Conservation (phyloP, 176 grass and related monocot genomes). For the Alopecurus myosuroides region DNA sequence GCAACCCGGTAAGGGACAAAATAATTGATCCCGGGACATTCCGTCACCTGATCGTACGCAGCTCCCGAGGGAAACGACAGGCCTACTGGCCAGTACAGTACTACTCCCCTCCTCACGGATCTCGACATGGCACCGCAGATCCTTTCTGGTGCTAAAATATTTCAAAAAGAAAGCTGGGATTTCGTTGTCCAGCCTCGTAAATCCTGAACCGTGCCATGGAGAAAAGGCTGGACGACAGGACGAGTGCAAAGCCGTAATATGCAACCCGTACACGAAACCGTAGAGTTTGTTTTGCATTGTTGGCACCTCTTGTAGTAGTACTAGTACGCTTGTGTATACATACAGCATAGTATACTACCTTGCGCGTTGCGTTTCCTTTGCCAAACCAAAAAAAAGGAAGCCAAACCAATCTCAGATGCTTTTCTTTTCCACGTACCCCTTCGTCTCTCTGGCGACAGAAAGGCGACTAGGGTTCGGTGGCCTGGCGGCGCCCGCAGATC, state of each 20-base stretch:
- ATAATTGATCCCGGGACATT: conserved; percentile 34
- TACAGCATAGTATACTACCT: no score
- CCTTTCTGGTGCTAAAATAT: not conserved
- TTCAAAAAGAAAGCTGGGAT: not conserved
- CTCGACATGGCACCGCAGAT: not conserved
- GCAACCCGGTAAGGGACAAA: not conserved
- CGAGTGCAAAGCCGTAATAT: not conserved
- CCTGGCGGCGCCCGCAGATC: no score
- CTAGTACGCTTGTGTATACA: no score
- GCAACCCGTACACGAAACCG: not conserved
- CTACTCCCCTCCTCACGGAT: not conserved
- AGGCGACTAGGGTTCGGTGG: no score
- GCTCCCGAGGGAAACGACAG: conserved; percentile 4
- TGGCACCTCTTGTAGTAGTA: no score
- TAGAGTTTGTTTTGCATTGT: not conserved
- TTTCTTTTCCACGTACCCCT: no score
- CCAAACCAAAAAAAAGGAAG: no score
- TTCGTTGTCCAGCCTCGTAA: not conserved
- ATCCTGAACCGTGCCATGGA: not conserved
- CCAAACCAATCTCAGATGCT: no score
- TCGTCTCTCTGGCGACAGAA: no score
- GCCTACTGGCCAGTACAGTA: not conserved
- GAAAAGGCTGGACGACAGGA: not conserved
- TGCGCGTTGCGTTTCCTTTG: not conserved
- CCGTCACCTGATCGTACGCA: conserved; percentile 11